Conservation (phyloP, 345 rosid species). For the Noccaea caerulescens region DNA sequence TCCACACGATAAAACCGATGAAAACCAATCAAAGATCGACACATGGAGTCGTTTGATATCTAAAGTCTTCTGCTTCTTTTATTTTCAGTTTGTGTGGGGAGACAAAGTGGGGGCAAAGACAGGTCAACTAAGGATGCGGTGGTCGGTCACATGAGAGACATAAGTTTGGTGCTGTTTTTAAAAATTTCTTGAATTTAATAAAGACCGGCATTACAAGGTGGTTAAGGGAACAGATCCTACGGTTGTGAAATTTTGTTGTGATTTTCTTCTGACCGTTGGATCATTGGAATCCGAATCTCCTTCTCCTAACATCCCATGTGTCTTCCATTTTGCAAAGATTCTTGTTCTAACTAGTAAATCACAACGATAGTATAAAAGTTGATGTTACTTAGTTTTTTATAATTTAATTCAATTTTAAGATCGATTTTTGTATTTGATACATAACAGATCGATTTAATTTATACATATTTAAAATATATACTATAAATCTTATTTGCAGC, state of each 20-base stretch:
- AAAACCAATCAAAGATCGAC: constrained; percentile 21
- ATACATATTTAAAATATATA: neutral
- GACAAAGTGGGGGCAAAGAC: constrained; percentile 48
- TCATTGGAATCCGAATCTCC: constrained; percentile 29
- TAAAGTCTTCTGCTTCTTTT: constrained; percentile 26
- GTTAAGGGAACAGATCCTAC: constrained; percentile 50
- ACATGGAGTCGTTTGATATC: constrained; percentile 35
- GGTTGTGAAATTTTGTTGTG: constrained; percentile 35
- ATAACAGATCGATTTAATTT: neutral
- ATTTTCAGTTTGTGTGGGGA: constrained; percentile 27
- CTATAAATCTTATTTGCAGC: neutral
- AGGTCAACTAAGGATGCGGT: constrained; percentile 47
- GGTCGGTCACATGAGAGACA: constrained; percentile 52
- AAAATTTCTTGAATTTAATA: constrained; percentile 13
- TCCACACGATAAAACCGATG: constrained; percentile 27
- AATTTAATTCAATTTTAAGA: neutral
- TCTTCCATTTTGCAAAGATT: constrained; percentile 32
- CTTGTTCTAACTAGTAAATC: constrained; percentile 42
- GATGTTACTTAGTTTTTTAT: neutral
- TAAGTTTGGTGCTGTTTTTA: constrained; percentile 38
- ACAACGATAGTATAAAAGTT: constrained; percentile 19
- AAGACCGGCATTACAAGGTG: constrained; percentile 47
- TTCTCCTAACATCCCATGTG: constrained; percentile 45
- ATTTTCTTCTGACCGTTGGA: constrained; percentile 38
- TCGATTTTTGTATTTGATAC: neutral